Percentiles rank a stretch among this genome's conserved stretches.
These are phyloP conservation scores for Termitomyces eurrhizus DNA, from an alignment of 768 basidiomycete species.

Conservation along the genomic window DNA sequence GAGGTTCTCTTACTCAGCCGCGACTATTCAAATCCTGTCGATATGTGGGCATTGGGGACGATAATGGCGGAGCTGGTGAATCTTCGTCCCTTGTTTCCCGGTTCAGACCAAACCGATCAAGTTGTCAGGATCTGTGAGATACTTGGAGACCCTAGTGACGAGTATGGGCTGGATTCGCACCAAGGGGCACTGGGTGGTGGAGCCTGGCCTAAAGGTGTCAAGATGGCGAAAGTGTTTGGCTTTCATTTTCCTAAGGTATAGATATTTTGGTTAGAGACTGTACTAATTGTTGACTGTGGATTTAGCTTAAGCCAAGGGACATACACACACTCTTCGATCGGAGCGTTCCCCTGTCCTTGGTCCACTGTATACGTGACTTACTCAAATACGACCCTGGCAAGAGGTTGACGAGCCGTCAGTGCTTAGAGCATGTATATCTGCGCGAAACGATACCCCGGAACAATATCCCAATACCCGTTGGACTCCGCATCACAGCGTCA, in stretches of 20 bases:
- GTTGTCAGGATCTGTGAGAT: constrained; percentile 86
- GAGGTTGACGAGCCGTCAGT: constrained; percentile 83
- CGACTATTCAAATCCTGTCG: constrained; percentile 95
- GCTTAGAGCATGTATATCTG: constrained; percentile 87
- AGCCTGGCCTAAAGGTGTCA: constrained; percentile 79
- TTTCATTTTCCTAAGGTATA: constrained; percentile 86
- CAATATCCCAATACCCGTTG: constrained; percentile 58
- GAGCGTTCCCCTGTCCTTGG: constrained; percentile 70
- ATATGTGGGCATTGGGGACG: constrained; percentile 99
- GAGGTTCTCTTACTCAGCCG: constrained; percentile 90
- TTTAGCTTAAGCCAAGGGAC: constrained; percentile 61
- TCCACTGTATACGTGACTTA: constrained; percentile 90
- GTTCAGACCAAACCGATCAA: constrained; percentile 90
- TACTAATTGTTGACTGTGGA: constrained; percentile 11
- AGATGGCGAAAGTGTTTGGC: constrained; percentile 82
- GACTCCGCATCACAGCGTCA: constrained; percentile 38
- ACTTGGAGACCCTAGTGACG: constrained; percentile 86
- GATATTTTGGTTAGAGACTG: constrained; percentile 19
- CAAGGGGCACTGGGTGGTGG: constrained; percentile 81
- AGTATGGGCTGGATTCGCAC: constrained; percentile 74
- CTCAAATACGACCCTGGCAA: constrained; percentile 88
- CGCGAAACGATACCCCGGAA: constrained; percentile 71
- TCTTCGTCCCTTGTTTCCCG: constrained; percentile 93
- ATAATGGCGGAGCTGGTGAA: constrained; percentile 98
- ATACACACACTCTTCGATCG: constrained; percentile 74